Evolutionary conservation across 805 yeast species (phyloP).

Genomic region (Saturnispora mendoncae): DNA sequence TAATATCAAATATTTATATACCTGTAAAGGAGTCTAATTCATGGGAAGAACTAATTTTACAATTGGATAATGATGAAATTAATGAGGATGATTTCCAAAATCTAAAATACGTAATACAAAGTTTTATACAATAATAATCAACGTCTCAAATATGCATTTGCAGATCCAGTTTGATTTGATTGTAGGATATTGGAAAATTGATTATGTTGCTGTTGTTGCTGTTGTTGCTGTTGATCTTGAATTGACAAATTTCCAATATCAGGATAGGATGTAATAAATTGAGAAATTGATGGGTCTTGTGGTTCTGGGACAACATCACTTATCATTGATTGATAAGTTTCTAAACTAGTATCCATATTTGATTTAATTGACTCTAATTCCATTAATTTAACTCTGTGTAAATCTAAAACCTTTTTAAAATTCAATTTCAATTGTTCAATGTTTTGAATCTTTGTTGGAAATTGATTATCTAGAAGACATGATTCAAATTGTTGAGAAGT

Average conservation of each 20-base stretch:
- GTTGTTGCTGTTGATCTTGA: slow-evolving; percentile 3
- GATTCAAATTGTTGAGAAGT: slow-evolving; percentile 27
- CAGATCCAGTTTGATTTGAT: slow-evolving; percentile 12
- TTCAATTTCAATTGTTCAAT: slow-evolving; percentile 66
- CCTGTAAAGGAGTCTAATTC: slow-evolving; percentile 2
- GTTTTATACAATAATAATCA: neutral
- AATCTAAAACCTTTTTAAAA: slow-evolving; percentile 66
- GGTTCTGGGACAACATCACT: slow-evolving; percentile 15
- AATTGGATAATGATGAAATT: slow-evolving; percentile 1
- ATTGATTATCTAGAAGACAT: slow-evolving; percentile 45
- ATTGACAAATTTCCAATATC: slow-evolving; percentile 12
- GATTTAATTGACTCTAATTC: slow-evolving; percentile 66
- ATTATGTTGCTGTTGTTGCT: slow-evolving; percentile 3
- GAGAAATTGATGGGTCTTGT: slow-evolving; percentile 10
- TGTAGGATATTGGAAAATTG: slow-evolving; percentile 2
- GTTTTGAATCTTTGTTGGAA: slow-evolving; percentile 65
- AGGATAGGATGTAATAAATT: slow-evolving; percentile 13
- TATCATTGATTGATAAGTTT: slow-evolving; percentile 54
- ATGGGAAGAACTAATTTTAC: slow-evolving; percentile 3
- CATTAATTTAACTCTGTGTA: slow-evolving; percentile 66
- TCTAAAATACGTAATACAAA: neutral
- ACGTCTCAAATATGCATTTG: slow-evolving; percentile 9
- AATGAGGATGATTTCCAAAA: slow-evolving; percentile 2
- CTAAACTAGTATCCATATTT: slow-evolving; percentile 61
- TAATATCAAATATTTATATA: slow-evolving; percentile 7